Percentiles rank a stretch among this genome's conserved stretches.
phyloP scores from a whole-genome alignment of 805 yeast species.

The Candida palmyrensis region DNA sequence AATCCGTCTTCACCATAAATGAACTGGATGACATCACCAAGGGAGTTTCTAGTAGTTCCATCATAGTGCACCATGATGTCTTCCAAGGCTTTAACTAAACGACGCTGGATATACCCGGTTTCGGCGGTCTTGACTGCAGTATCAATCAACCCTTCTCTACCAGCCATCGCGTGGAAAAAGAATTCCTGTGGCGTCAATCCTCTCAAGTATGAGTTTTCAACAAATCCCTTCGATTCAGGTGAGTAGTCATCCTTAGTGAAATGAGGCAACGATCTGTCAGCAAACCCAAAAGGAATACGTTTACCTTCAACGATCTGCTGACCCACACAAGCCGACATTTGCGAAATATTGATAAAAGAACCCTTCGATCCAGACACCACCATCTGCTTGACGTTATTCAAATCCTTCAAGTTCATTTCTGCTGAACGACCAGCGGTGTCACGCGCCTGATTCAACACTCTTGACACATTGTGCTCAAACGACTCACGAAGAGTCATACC shows the following conservation, averaged over 20 bases:
- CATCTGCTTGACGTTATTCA: constrained; percentile 97
- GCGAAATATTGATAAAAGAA: constrained; percentile 96
- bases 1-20: constrained; percentile 98
- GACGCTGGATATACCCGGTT: constrained; percentile 97
- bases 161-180: constrained; percentile 99
- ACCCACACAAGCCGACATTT: constrained; percentile 99
- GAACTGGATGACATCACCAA: constrained; percentile 95
- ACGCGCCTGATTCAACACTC: constrained; percentile 95
- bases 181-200: constrained; percentile 98
- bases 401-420: constrained; percentile 89
- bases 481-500: constrained; percentile 99
- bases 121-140: constrained; percentile 99
- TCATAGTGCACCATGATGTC: constrained; percentile 98
- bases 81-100: constrained; percentile 93
- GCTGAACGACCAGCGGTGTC: constrained; percentile 99
- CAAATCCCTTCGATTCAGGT: constrained; percentile 97
- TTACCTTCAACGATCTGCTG: constrained; percentile 99
- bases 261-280: constrained; percentile 95
- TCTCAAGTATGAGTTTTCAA: constrained; percentile 93
- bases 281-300: constrained; percentile 96
- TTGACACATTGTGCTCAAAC: constrained; percentile 93
- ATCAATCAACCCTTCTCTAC: constrained; percentile 99
- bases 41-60: constrained; percentile 95
- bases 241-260: constrained; percentile 98
- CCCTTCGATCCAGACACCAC: constrained; percentile 99